Evolutionary conservation across 306 rosid species (phyloP).

Genomic region (Citrullus colocynthis): DNA sequence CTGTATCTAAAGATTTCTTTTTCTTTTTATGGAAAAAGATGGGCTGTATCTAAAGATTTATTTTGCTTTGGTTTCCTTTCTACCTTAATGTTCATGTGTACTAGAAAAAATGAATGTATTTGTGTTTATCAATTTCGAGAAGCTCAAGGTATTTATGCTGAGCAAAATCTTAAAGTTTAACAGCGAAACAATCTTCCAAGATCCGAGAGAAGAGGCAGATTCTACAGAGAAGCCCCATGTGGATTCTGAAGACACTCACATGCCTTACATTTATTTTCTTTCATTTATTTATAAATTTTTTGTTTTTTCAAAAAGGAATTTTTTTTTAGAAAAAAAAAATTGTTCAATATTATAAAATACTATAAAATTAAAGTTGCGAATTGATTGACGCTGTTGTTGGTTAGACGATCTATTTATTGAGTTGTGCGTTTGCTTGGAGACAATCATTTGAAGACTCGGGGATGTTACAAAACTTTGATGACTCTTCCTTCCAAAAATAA

Average conservation of each 20-base stretch:
- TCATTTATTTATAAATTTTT: not conserved
- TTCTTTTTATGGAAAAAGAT: no score
- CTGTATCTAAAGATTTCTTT: no score
- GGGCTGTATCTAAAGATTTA: no score
- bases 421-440: not conserved
- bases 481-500: no score
- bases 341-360: not conserved
- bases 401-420: slow-evolving; percentile 4
- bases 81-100: no score
- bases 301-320: not conserved
- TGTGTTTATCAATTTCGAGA: not conserved
- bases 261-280: not conserved
- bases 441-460: not conserved
- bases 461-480: not conserved
- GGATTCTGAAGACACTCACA: not conserved
- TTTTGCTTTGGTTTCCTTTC: no score
- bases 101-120: not conserved
- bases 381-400: not conserved
- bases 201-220: slow-evolving; percentile 4
- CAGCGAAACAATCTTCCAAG: slow-evolving; percentile 4
- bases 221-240: not conserved
- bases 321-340: not conserved
- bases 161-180: not conserved
- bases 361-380: not conserved
- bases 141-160: slow-evolving; percentile 1